Conservation (phyloP, 805 yeast genomes). For the Kluyveromyces siamensis region DNA sequence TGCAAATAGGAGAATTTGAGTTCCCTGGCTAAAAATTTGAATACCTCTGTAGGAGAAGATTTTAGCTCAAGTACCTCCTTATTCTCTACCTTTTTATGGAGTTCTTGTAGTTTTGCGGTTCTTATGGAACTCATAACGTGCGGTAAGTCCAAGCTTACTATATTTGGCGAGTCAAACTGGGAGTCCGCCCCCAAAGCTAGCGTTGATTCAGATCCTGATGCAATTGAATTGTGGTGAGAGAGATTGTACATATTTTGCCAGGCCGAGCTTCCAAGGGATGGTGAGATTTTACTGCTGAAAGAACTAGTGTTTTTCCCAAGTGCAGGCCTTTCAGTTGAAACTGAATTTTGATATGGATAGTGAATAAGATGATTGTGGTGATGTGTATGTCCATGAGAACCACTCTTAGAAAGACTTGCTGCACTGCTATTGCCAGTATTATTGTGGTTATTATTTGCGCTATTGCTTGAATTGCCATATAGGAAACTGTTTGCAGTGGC, state of each 20-base stretch:
- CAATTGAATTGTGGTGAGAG: conserved; percentile 7
- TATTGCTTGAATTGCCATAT: not conserved
- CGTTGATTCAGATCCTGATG: conserved; percentile 4
- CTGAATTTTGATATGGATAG: not conserved
- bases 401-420: not conserved
- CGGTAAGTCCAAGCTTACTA: conserved; percentile 24
- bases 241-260: conserved; percentile 2
- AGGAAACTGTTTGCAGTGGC: conserved; percentile 4
- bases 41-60: conserved; percentile 25
- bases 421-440: not conserved
- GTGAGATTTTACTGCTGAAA: conserved; percentile 13
- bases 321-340: conserved; percentile 10
- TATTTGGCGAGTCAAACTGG: conserved; percentile 13
- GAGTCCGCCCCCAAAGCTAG: conserved; percentile 4
- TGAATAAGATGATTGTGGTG: not conserved
- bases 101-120: conserved; percentile 11
- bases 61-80: conserved; percentile 12
- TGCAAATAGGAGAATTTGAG: conserved; percentile 22
- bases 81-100: conserved; percentile 4
- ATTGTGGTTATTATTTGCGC: not conserved
- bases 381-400: not conserved
- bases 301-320: conserved; percentile 9
- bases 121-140: conserved; percentile 23
- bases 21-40: conserved; percentile 27
- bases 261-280: conserved; percentile 6